These are phyloP conservation scores for Suillus luteus DNA, from an alignment of 768 basidiomycete genomes.

Conservation along the genomic window DNA sequence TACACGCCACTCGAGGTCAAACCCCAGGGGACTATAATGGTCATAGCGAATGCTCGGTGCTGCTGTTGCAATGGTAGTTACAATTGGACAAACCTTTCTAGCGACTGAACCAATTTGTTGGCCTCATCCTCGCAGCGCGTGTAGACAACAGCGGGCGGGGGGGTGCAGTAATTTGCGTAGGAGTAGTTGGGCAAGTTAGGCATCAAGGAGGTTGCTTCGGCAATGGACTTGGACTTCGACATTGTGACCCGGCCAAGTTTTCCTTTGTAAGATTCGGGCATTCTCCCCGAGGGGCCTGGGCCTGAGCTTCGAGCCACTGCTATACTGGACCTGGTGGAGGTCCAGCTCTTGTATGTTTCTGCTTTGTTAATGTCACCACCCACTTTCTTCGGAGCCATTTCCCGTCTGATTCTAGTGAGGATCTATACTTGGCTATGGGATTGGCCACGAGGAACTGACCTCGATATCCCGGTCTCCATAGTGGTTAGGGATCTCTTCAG, in stretches of 20 bases:
- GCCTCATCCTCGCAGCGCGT: conserved; percentile 43
- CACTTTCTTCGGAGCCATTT: background rate
- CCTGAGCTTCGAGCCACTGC: background rate
- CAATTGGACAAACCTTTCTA: conserved; percentile 37
- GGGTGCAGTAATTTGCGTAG: conserved; percentile 35
- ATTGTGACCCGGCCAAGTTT: conserved; percentile 11
- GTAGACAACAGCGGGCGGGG: conserved; percentile 40
- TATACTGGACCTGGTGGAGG: background rate
- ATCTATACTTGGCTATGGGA: background rate
- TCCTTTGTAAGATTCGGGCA: background rate
- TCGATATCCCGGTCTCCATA: background rate
- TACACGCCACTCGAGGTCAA: conserved; percentile 54
- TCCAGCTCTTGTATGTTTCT: background rate
- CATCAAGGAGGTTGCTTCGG: conserved; percentile 11
- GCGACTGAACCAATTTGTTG: conserved; percentile 37
- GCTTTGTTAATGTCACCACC: background rate
- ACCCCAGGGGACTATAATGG: conserved; percentile 46
- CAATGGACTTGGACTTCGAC: conserved; percentile 7
- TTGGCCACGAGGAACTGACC: background rate
- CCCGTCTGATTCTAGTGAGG: background rate
- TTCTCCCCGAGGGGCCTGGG: background rate
- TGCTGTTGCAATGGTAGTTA: too few species aligned
- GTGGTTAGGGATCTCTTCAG: background rate
- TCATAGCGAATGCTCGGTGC: background rate
- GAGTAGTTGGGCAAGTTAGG: conserved; percentile 36